A percentile compares a stretch with the other conserved stretches of the same genome.
Evolutionary conservation across 2,329 filamentous ascomycete species (phyloP).

Genomic region (Plectosphaerella plurivora): DNA sequence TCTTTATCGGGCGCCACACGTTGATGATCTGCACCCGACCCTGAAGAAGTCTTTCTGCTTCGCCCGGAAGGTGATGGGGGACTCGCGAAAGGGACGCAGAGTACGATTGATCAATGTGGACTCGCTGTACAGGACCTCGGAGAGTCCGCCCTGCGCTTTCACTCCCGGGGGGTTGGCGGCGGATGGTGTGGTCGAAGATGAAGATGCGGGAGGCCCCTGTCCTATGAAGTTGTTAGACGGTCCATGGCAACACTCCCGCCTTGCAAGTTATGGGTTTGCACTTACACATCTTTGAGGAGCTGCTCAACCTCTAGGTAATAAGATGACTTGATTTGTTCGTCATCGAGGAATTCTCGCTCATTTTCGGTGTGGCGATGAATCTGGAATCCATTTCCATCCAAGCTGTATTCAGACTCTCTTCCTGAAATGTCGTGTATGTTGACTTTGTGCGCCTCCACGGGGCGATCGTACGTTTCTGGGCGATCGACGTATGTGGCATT

Average conservation of each 20-base stretch:
- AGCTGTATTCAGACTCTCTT: constrained; percentile 26
- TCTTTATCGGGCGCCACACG: constrained; percentile 46
- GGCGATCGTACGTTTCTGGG: constrained; percentile 28
- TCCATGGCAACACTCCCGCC: background rate
- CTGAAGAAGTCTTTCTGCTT: constrained; percentile 35
- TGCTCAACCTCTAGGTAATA: constrained; percentile 73
- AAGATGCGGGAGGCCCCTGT: constrained; percentile 51
- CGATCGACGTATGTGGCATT: constrained; percentile 26
- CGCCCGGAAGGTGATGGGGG: constrained; percentile 38
- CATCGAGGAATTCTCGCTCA: constrained; percentile 41
- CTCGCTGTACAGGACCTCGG: constrained; percentile 42
- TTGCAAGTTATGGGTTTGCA: background rate
- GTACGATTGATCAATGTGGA: constrained; percentile 52
- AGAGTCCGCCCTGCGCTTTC: constrained; percentile 39
- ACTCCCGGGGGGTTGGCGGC: constrained; percentile 34
- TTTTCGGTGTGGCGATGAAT: constrained; percentile 19
- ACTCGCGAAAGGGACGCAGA: constrained; percentile 33
- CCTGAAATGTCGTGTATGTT: constrained; percentile 30
- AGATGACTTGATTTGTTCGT: constrained; percentile 55
- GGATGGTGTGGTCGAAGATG: constrained; percentile 61
- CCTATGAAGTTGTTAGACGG: constrained; percentile 22
- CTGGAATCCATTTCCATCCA: constrained; percentile 35
- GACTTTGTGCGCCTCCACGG: constrained; percentile 19
- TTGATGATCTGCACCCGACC: constrained; percentile 50
- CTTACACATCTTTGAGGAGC: constrained; percentile 55